These are phyloP conservation scores for Lanmaoa rubissima DNA, from an alignment of 768 basidiomycete species.

Conservation along the genomic window DNA sequence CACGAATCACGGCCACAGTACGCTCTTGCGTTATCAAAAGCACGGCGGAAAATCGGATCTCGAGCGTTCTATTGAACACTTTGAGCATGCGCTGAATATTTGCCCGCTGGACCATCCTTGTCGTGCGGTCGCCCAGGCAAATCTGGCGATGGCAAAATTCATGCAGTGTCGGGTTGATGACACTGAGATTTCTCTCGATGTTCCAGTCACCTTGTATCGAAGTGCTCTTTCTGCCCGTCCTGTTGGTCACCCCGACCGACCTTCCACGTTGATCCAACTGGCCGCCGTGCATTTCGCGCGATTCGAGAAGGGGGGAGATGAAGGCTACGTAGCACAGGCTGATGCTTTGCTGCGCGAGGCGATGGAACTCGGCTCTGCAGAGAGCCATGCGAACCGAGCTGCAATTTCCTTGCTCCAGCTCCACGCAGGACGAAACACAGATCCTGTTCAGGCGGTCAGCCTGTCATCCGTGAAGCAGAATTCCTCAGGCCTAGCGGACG, in stretches of 20 bases:
- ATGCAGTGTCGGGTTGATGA: neutral
- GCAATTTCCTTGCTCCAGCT: too few species aligned
- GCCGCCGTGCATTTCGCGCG: neutral
- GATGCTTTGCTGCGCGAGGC: neutral
- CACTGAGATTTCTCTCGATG: neutral
- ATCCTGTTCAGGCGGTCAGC: too few species aligned
- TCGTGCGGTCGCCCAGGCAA: constrained; percentile 1
- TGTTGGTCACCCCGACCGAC: constrained; percentile 1
- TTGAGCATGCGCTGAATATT: neutral
- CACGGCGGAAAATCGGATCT: neutral
- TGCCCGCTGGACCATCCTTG: constrained; percentile 3
- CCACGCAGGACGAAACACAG: neutral
- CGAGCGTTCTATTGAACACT: neutral
- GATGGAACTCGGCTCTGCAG: neutral
- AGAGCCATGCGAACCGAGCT: too few species aligned
- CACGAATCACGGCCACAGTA: neutral
- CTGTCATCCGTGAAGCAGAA: neutral
- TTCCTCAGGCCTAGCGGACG: too few species aligned
- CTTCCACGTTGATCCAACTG: neutral
- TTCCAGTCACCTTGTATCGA: neutral
- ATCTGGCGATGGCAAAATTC: neutral
- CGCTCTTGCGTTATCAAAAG: neutral
- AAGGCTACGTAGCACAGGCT: neutral
- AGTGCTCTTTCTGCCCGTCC: neutral
- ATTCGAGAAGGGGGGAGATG: neutral